Evolutionary conservation across 1,139 yeast species (phyloP), one percentile per base, ranked within the genome.

Genomic region (Candida dubliniensis): DNA sequence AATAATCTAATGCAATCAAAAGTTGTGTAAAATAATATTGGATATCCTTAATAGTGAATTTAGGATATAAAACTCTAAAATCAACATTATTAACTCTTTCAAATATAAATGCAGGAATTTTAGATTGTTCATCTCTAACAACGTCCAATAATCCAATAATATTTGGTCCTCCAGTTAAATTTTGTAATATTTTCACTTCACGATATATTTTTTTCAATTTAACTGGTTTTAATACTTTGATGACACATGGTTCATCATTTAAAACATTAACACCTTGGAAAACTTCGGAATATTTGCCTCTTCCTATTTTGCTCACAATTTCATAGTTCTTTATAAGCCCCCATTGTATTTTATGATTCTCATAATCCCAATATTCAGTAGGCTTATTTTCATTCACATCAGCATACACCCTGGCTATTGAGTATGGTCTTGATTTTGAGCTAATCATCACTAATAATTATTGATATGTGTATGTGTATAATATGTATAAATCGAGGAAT

Each of bases 241-340:
- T 83, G 34, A 83, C 87, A 60, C 84, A 80, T 32, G 76, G 78
- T 60, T 69, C 76, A 50, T 69, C 71, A 55, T 71, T 67, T 49
- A 67, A 50, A 42, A 71, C 66, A 57, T 77, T 74, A 47, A 77
- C 69, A 31, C 84, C 95, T 68, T 79, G 84, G 64, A 95, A 95
- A 34, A 95, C 99, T 67, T 95, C 99, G 8, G 96, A 87, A 67
- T 95, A 95, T 69, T 93, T 93, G 42, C 99, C 99, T 49, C 99
- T 81, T 26, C 99, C 99, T 41, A 95, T 88, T 65, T 93, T 93
- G 52, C 85, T 79, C 45, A 90, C 81, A 51, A 95, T 89, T 67
- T 95, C 99, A 67, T 93, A 93, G 68, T 86, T 83, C 49, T 78
- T 71, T 52, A 87, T 85, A 34, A 76, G 67, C 8, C 90, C 88